Evolutionary conservation across 2,329 filamentous ascomycete genomes (phyloP).

Genomic region (Fonsecaea pedrosoi): DNA sequence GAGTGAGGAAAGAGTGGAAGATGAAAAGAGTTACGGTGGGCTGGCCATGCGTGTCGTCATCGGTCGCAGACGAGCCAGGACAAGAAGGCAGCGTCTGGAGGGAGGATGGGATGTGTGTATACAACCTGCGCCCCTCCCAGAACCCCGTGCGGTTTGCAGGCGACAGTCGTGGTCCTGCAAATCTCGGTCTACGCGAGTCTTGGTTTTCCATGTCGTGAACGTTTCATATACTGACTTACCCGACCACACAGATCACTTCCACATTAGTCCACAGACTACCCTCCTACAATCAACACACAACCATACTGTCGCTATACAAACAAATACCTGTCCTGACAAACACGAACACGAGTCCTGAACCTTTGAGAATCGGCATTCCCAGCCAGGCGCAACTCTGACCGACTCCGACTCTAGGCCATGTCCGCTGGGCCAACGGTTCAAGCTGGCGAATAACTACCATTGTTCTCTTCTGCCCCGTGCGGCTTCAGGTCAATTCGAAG

Average conservation of each 20-base stretch:
- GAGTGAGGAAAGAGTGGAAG: background rate
- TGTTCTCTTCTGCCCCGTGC: slow-evolving; percentile 21
- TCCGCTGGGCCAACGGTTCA: slow-evolving; percentile 26
- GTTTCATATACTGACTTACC: slow-evolving; percentile 14
- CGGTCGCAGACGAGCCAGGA: background rate
- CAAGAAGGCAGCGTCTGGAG: background rate
- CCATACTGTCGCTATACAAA: background rate
- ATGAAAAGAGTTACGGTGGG: background rate
- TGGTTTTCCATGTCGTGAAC: background rate
- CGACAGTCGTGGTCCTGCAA: background rate
- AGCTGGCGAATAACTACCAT: slow-evolving; percentile 34
- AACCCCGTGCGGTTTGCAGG: background rate
- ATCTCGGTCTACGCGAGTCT: background rate
- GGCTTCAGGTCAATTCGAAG: slow-evolving; percentile 20
- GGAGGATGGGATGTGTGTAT: background rate
- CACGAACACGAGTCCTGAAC: background rate
- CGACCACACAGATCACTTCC: background rate
- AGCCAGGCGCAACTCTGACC: background rate
- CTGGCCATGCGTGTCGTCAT: background rate
- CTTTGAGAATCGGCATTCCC: background rate
- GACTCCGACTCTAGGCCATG: slow-evolving; percentile 14
- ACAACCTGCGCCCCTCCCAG: background rate
- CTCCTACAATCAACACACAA: background rate
- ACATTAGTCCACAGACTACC: background rate
- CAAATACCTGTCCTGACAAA: background rate